Base-by-base conservation (phyloP, 2,329 filamentous ascomycete species). In the Juglanconis oblonga region DNA sequence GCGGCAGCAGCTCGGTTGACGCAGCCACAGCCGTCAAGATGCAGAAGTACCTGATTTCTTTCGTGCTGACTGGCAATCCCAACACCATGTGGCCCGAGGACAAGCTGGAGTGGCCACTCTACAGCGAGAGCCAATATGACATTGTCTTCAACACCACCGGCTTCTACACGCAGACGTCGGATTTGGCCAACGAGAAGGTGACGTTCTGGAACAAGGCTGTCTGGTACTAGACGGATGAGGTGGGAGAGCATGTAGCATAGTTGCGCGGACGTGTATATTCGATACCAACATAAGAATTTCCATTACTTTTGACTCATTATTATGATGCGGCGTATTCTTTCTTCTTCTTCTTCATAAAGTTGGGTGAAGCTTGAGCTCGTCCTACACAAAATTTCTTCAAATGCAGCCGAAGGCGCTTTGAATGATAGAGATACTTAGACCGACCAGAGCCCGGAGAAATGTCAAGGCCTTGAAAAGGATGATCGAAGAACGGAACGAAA, bases 181-280 rank as follows among this genome's bases (percentile, higher is more conserved):
- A 72, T 51, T 60, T 74, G n/a, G 71, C 69, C n/a, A 47, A 52
- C 24, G 55, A 38, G 4, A 74, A 68, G 65, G 69, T 65, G 42
- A 51, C 69, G 32, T 67, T 66, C 61, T 73, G 71, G 71, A 74
- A 73, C 52, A 68, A 73, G 63, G 71, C 68, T 40, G 61, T 74
- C 4, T 73, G 71, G 71, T 72, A 72, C 55, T 73, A 49, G 47
- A 49, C 4, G 44, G 44, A 24, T 45, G n/a, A 13, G 3, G 38
- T 4, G n/a, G 38, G 38, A 9, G 38, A 9, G 38, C 38, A 42
- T 42, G 38, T 42, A 42, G 17, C 9, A 11, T 42, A 42, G 38
- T 42, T 11, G n/a, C 10, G 38, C 17, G 17, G 17, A 24, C 17
- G 17, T 24, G 17, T 24, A 24, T 2, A 24, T 24, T 24, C 17